Percentiles rank a stretch among this genome's conserved stretches.
Evolutionary conservation across 768 basidiomycete species (phyloP).

Genomic region (Russula abietina): DNA sequence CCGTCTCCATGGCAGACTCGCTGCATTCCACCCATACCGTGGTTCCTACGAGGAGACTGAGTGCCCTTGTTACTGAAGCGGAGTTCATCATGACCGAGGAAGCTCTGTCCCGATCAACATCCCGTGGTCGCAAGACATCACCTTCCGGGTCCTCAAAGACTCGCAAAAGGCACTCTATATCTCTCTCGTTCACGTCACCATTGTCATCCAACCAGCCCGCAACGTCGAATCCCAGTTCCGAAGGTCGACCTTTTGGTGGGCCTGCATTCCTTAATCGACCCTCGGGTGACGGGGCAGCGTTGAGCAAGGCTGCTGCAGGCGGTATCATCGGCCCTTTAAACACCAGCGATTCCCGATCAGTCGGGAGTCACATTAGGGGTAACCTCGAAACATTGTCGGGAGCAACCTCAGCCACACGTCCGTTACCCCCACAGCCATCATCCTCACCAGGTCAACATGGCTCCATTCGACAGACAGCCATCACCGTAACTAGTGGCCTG

Average conservation of each 20-base stretch:
- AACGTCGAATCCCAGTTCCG: conserved; percentile 5
- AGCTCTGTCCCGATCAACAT: conserved; percentile 33
- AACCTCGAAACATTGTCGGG: conserved; percentile 44
- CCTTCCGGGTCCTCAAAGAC: conserved; percentile 43
- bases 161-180: conserved; percentile 59
- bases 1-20: conserved; percentile 74
- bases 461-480: conserved; percentile 54
- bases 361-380: conserved; percentile 42
- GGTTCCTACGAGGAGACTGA: conserved; percentile 59
- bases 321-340: conserved; percentile 40
- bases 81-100: conserved; percentile 62
- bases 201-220: conserved; percentile 26
- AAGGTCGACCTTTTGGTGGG: conserved; percentile 1
- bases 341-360: conserved; percentile 30
- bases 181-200: conserved; percentile 43
- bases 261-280: conserved; percentile 10
- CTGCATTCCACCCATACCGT: conserved; percentile 68
- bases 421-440: conserved; percentile 30
- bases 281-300: conserved; percentile 34
- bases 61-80: conserved; percentile 60
- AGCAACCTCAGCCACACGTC: conserved; percentile 26
- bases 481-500: conserved; percentile 64
- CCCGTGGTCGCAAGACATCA: conserved; percentile 32
- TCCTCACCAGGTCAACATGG: conserved; percentile 26
- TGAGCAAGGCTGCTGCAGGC: conserved; percentile 38